Evolutionary conservation across 768 basidiomycete species (phyloP).

Genomic region (Leccinum sublutescens): DNA sequence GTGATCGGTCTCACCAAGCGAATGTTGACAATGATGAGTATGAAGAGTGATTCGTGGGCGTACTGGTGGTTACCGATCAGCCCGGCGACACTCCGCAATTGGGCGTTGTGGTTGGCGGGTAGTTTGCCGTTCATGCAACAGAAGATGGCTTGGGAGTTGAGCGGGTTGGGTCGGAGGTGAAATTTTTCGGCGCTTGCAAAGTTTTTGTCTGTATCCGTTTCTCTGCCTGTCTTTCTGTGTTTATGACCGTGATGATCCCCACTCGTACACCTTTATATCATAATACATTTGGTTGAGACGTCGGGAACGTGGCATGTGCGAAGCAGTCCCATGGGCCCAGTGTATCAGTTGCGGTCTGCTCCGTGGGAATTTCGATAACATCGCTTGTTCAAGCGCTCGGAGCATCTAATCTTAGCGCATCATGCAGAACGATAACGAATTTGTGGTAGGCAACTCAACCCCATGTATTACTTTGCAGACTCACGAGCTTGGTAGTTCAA

Average conservation of each 20-base stretch:
- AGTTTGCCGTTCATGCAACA: constrained; percentile 19
- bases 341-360: background rate
- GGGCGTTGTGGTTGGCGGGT: background rate
- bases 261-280: no score
- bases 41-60: constrained; percentile 10
- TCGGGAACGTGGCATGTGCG: no score
- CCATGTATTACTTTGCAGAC: background rate
- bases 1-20: background rate
- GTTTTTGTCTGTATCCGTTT: background rate
- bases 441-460: constrained; percentile 20
- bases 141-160: constrained; percentile 25
- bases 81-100: background rate
- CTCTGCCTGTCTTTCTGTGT: background rate
- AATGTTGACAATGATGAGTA: constrained; percentile 26
- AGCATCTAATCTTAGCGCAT: background rate
- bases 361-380: background rate
- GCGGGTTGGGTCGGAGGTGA: constrained; percentile 28
- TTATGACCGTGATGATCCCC: background rate
- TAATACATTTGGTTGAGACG: no score
- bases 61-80: constrained; percentile 32
- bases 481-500: constrained; percentile 17
- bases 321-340: no score
- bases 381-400: background rate
- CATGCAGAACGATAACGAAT: constrained; percentile 20
- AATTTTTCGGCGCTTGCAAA: background rate